A percentile compares a stretch with the other conserved stretches of the same genome.
Conservation (phyloP, 192 early-diverging fungal species). For the Backusella mclennaniae region DNA sequence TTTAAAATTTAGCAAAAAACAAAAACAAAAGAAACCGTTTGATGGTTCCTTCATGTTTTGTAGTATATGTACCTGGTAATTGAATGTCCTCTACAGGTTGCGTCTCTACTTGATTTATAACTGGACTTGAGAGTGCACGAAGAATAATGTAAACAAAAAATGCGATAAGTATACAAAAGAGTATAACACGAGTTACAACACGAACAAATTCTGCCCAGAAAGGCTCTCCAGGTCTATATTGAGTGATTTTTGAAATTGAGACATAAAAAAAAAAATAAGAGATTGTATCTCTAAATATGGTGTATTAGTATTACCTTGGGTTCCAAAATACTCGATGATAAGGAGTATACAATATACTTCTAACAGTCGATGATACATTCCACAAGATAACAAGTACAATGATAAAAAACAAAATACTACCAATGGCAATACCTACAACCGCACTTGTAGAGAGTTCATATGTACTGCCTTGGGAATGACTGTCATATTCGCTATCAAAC, state of each 20-base stretch:
- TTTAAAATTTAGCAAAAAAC: neutral
- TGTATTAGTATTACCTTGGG: neutral
- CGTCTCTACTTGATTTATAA: neutral
- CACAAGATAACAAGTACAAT: neutral
- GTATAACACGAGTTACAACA: neutral
- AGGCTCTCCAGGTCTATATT: conserved; percentile 13
- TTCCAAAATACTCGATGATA: neutral
- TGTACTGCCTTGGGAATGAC: neutral
- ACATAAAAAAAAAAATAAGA: neutral
- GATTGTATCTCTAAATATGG: no score
- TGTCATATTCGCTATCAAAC: neutral
- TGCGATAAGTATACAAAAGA: neutral
- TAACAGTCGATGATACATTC: neutral
- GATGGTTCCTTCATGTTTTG: neutral
- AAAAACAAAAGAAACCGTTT: neutral
- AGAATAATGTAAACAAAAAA: conserved; percentile 7
- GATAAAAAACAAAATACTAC: neutral
- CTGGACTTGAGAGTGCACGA: neutral
- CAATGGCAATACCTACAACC: neutral
- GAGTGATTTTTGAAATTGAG: neutral
- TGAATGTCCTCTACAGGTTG: neutral
- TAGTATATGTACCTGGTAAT: neutral
- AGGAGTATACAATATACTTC: neutral
- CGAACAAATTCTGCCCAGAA: conserved; percentile 15
- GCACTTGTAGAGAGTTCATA: neutral